Percentiles rank a stretch among this genome's conserved stretches.
phyloP scores from a whole-genome alignment of 495 filamentous ascomycete species.

The Penicillium coprophilum region DNA sequence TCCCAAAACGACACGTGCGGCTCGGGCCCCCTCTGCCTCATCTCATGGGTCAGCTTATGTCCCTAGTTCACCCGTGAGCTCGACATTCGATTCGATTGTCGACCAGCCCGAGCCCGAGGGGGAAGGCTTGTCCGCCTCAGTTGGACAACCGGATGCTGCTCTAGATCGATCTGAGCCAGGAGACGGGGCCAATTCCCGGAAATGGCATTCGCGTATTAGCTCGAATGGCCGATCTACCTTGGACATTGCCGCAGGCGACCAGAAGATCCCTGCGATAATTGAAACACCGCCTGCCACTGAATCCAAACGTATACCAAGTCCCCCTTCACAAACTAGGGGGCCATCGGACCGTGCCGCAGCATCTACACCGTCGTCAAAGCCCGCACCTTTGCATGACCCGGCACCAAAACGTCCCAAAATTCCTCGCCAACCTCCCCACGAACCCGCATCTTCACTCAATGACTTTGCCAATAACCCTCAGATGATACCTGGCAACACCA shows the following conservation, averaged over 20 bases:
- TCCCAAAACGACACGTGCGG: slow-evolving; percentile 34
- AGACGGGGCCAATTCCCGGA: slow-evolving; percentile 16
- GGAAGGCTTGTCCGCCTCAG: slow-evolving; percentile 13
- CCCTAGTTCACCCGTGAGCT: slow-evolving; percentile 21
- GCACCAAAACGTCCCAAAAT: slow-evolving; percentile 28
- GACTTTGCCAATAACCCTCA: slow-evolving; percentile 41
- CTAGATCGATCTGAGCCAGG: slow-evolving; percentile 12
- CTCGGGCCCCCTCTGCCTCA: slow-evolving; percentile 32
- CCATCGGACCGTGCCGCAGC: slow-evolving; percentile 53
- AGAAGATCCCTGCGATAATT: slow-evolving; percentile 64
- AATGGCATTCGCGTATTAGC: slow-evolving; percentile 46
- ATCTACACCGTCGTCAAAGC: slow-evolving; percentile 30
- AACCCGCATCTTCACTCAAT: slow-evolving; percentile 32
- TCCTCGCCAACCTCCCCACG: slow-evolving; percentile 30
- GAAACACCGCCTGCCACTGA: slow-evolving; percentile 59
- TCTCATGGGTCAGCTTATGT: slow-evolving; percentile 24
- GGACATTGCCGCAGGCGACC: slow-evolving; percentile 34
- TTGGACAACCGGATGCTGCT: slow-evolving; percentile 9
- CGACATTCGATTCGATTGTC: slow-evolving; percentile 31
- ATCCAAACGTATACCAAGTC: slow-evolving; percentile 26
- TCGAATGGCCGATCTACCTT: slow-evolving; percentile 51
- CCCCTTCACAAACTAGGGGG: slow-evolving; percentile 44
- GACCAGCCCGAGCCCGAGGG: slow-evolving; percentile 31
- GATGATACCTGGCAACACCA: slow-evolving; percentile 67
- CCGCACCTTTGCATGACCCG: slow-evolving; percentile 22